Percentiles rank a stretch among this genome's conserved stretches.
These are phyloP conservation scores for Colletotrichum falcatum DNA, from an alignment of 2,329 filamentous ascomycete species.

Conservation along the genomic window DNA sequence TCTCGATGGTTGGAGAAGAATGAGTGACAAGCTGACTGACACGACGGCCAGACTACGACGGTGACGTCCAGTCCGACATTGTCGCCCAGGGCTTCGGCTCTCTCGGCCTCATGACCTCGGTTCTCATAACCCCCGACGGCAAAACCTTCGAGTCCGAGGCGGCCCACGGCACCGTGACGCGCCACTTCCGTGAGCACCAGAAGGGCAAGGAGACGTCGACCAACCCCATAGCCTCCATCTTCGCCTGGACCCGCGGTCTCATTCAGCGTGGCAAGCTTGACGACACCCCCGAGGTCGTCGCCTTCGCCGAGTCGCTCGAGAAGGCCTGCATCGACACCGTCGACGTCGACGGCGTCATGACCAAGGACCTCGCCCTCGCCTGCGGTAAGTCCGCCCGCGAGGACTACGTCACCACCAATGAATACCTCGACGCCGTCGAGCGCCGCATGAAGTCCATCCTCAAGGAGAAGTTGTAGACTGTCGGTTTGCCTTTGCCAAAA, in stretches of 20 bases:
- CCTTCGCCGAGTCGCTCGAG: conserved; percentile 93
- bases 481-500: conserved; percentile 52
- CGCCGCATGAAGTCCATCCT: conserved; percentile 84
- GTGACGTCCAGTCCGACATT: conserved; percentile 98
- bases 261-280: conserved; percentile 94
- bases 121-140: conserved; percentile 95
- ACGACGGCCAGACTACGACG: conserved; percentile 85
- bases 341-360: conserved; percentile 95
- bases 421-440: conserved; percentile 95
- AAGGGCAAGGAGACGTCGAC: conserved; percentile 97
- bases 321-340: conserved; percentile 95
- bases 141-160: conserved; percentile 98
- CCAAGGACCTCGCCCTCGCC: conserved; percentile 96
- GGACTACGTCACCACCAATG: conserved; percentile 90
- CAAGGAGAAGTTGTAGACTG: conserved; percentile 80
- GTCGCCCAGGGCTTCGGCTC: conserved; percentile 98
- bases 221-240: conserved; percentile 99
- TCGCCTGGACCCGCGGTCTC: conserved; percentile 97
- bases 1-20: conserved; percentile 3
- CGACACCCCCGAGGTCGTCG: conserved; percentile 88
- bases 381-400: conserved; percentile 87
- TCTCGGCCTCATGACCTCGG: conserved; percentile 97
- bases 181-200: conserved; percentile 98
- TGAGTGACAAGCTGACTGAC: conserved; percentile 44
- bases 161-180: conserved; percentile 97